Evolutionary conservation across 768 basidiomycete species (phyloP).

Genomic region (Heimioporus sp.): DNA sequence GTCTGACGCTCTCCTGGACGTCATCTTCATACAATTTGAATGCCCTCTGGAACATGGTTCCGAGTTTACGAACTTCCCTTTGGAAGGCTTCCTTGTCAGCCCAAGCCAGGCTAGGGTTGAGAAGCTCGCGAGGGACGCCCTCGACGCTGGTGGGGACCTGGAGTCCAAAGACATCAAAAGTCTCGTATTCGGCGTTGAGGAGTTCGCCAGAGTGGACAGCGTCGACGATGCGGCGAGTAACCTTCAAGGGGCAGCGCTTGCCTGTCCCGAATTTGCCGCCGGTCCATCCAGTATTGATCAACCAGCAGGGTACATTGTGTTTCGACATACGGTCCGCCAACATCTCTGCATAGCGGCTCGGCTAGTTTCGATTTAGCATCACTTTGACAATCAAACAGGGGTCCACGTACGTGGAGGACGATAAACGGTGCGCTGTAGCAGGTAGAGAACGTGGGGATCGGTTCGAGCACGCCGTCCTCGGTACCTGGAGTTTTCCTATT

Average conservation of each 20-base stretch:
- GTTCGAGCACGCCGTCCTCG: constrained; percentile 96
- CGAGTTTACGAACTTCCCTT: constrained; percentile 85
- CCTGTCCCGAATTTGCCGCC: constrained; percentile 92
- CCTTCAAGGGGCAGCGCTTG: constrained; percentile 94
- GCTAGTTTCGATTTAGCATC: constrained; percentile 40
- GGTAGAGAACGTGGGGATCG: constrained; percentile 98
- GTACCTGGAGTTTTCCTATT: constrained; percentile 95
- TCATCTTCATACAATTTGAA: constrained; percentile 90
- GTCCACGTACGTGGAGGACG: constrained; percentile 74
- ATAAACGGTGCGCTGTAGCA: constrained; percentile 99
- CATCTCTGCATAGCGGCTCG: constrained; percentile 95
- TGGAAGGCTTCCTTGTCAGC: constrained; percentile 85
- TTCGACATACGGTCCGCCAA: constrained; percentile 90
- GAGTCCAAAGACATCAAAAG: constrained; percentile 79
- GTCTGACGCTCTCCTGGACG: constrained; percentile 74
- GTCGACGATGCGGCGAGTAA: constrained; percentile 95
- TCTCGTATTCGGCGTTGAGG: constrained; percentile 83
- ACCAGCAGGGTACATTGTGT: constrained; percentile 91
- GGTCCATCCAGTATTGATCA: constrained; percentile 99
- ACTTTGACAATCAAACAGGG: not conserved
- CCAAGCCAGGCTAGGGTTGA: constrained; percentile 90
- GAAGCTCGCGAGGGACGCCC: constrained; percentile 87
- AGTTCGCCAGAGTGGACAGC: constrained; percentile 94
- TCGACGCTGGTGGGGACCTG: constrained; percentile 79
- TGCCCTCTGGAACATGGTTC: constrained; percentile 91